A percentile compares a stretch with the other conserved stretches of the same genome.
Conservation (phyloP, 2,329 filamentous ascomycete genomes). For the Harringtonia lauricola region DNA sequence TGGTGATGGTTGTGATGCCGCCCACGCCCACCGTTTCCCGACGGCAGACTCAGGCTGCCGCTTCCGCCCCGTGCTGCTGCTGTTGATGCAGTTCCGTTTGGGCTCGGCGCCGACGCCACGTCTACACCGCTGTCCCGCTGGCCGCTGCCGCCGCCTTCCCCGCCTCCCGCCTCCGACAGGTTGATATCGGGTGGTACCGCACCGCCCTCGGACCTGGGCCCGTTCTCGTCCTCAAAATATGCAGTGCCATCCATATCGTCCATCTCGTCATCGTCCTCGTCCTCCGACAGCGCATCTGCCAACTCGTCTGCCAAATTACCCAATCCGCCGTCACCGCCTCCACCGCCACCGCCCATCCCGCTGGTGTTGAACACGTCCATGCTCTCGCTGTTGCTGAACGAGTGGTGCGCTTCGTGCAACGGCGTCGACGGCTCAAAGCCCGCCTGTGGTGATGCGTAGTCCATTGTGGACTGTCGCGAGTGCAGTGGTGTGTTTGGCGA, state of each 20-base stretch:
- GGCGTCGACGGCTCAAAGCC: constrained; percentile 37
- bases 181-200: constrained; percentile 23
- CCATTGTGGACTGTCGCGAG: constrained; percentile 47
- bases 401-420: constrained; percentile 25
- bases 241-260: constrained; percentile 29
- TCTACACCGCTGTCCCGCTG: constrained; percentile 31
- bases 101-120: constrained; percentile 13
- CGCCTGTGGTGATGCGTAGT: constrained; percentile 34
- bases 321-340: constrained; percentile 31
- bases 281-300: constrained; percentile 59
- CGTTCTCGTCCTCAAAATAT: constrained; percentile 28
- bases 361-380: constrained; percentile 22
- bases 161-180: constrained; percentile 15
- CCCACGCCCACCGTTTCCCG: constrained; percentile 15
- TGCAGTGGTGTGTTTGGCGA: constrained; percentile 34
- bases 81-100: background rate
- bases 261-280: constrained; percentile 43
- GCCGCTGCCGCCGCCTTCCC: constrained; percentile 8
- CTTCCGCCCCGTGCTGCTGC: constrained; percentile 20
- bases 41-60: constrained; percentile 33
- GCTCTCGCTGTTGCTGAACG: constrained; percentile 30
- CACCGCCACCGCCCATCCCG: constrained; percentile 18
- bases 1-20: constrained; percentile 17
- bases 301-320: constrained; percentile 76
- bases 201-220: background rate